Percentiles rank a stretch among this genome's conserved stretches.
Evolutionary conservation across 2,329 filamentous ascomycete species (phyloP).

Genomic region (Mariannaea elegans): DNA sequence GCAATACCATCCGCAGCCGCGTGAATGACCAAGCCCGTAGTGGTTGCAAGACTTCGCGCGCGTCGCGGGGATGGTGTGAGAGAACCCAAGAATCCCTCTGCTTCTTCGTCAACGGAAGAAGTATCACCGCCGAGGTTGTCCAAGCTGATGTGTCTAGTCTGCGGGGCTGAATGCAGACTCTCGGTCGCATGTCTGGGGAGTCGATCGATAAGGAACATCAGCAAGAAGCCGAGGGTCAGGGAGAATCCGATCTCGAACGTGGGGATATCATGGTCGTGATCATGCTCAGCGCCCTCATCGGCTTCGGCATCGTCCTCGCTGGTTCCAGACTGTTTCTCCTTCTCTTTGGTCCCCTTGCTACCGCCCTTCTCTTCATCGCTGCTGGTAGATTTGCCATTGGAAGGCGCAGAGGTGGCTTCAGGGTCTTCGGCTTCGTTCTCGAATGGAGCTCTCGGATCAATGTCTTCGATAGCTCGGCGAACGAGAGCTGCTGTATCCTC

Average conservation of each 20-base stretch:
- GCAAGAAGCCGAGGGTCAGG: slow-evolving; percentile 85
- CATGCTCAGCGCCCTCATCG: slow-evolving; percentile 45
- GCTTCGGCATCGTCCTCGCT: slow-evolving; percentile 39
- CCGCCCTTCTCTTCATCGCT: slow-evolving; percentile 16
- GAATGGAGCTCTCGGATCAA: slow-evolving; percentile 20
- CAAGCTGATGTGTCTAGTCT: slow-evolving; percentile 86
- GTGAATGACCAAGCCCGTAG: slow-evolving; percentile 94
- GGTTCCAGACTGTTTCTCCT: slow-evolving; percentile 25
- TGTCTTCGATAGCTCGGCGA: slow-evolving; percentile 25
- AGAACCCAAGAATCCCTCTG: slow-evolving; percentile 67
- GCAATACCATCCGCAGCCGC: slow-evolving; percentile 95
- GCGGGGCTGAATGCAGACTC: slow-evolving; percentile 68
- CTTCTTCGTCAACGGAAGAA: slow-evolving; percentile 62
- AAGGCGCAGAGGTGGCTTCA: slow-evolving; percentile 23
- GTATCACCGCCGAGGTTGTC: slow-evolving; percentile 74
- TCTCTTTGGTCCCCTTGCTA: slow-evolving; percentile 2
- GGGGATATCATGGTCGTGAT: slow-evolving; percentile 59
- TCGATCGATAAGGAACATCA: slow-evolving; percentile 97
- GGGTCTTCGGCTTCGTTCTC: slow-evolving; percentile 25
- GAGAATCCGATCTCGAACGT: slow-evolving; percentile 86
- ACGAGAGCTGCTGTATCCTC: slow-evolving; percentile 27
- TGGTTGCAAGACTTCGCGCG: slow-evolving; percentile 78
- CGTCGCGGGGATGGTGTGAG: slow-evolving; percentile 66
- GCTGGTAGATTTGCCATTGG: slow-evolving; percentile 17
- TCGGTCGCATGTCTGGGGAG: slow-evolving; percentile 78